Percentiles rank a stretch among this genome's conserved stretches.
phyloP scores from a whole-genome alignment of 164 flowering plant species.

The Berberis vulgaris region DNA sequence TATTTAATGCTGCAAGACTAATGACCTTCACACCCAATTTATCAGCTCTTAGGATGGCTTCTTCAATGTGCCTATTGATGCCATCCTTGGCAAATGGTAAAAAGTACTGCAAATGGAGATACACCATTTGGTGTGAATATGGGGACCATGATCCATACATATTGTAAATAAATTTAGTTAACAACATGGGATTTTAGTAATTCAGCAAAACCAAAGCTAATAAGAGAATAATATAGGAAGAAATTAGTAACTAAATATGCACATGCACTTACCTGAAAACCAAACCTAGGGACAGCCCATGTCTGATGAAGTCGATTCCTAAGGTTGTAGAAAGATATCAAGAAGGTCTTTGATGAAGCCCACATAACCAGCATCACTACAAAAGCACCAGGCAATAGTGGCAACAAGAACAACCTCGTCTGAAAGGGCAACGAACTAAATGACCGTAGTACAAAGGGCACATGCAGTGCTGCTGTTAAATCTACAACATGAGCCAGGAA shows the following conservation, averaged over 20 bases:
- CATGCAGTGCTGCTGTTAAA: conserved; percentile 50
- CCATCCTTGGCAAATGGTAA: conserved; percentile 76
- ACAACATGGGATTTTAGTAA: too few species aligned
- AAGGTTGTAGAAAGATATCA: conserved; percentile 46
- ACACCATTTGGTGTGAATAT: not conserved
- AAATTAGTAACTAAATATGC: not conserved
- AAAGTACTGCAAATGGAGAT: conserved; percentile 54
- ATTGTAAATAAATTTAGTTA: too few species aligned
- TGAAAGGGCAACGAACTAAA: conserved; percentile 45
- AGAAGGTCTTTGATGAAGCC: conserved; percentile 58
- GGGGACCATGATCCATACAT: not conserved
- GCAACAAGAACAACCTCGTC: conserved; percentile 38
- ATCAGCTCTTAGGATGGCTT: conserved; percentile 80
- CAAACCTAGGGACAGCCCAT: conserved; percentile 80
- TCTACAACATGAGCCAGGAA: conserved; percentile 86
- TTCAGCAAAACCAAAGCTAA: too few species aligned
- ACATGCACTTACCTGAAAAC: conserved; percentile 59
- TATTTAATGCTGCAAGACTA: conserved; percentile 92
- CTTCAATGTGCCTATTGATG: conserved; percentile 72
- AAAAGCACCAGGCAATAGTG: conserved; percentile 46
- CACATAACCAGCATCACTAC: conserved; percentile 51
- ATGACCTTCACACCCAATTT: conserved; percentile 73
- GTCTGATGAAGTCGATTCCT: conserved; percentile 55
- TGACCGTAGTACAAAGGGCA: conserved; percentile 51
- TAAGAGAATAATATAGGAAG: not conserved